phyloP scores from a whole-genome alignment of 2,329 filamentous ascomycete genomes.

The Fusarium piperis region DNA sequence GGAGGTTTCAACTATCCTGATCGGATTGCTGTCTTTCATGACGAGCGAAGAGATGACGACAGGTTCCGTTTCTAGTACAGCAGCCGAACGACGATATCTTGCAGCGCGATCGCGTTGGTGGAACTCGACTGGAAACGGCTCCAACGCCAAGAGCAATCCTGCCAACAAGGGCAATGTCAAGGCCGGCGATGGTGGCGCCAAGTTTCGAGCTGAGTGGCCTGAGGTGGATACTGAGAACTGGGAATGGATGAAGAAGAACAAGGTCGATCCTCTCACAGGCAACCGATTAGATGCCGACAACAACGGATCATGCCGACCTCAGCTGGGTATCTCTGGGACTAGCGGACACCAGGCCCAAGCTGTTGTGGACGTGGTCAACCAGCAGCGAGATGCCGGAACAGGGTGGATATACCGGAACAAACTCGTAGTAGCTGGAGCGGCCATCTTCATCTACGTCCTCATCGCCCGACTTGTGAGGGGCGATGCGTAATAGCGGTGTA shows the following conservation, averaged over 20 bases:
- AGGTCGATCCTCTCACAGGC: conserved; percentile 82
- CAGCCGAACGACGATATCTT: conserved; percentile 80
- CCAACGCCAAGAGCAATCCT: conserved; percentile 64
- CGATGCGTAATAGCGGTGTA: conserved; percentile 38
- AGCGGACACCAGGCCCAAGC: conserved; percentile 72
- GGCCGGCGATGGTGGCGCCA: conserved; percentile 89
- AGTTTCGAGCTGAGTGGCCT: conserved; percentile 90
- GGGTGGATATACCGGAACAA: conserved; percentile 86
- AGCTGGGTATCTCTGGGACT: conserved; percentile 68
- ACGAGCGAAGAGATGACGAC: conserved; percentile 99
- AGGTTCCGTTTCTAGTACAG: conserved; percentile 81
- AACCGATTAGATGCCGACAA: conserved; percentile 61
- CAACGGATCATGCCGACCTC: conserved; percentile 61
- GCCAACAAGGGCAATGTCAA: conserved; percentile 81
- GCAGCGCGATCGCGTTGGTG: conserved; percentile 89
- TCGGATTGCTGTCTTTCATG: conserved; percentile 96
- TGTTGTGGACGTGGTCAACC: conserved; percentile 80
- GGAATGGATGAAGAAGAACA: conserved; percentile 87
- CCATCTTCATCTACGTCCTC: conserved; percentile 85
- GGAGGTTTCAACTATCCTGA: conserved; percentile 97
- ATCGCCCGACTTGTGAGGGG: conserved; percentile 77
- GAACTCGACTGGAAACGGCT: conserved; percentile 93
- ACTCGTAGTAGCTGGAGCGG: conserved; percentile 73
- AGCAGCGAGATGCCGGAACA: conserved; percentile 80
- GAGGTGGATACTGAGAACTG: conserved; percentile 90